These are phyloP conservation scores for Casuarina cunninghamiana DNA, from an alignment of 306 rosid species.

Conservation along the genomic window DNA sequence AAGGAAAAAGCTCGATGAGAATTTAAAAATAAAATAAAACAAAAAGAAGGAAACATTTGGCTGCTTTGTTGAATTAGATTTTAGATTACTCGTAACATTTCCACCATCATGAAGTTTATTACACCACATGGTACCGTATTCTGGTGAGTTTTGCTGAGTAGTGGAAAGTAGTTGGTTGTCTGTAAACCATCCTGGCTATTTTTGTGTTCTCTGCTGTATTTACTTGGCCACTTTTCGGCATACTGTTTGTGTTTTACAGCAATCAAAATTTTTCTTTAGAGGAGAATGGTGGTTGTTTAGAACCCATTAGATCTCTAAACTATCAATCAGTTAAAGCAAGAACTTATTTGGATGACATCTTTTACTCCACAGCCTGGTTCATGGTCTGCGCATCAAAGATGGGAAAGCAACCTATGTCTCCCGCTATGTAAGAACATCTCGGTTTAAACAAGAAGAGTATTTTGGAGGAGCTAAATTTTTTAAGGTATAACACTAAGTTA, in stretches of 20 bases:
- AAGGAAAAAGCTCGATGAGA: not conserved
- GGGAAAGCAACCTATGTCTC: constrained; percentile 91
- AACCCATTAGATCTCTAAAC: constrained; percentile 6
- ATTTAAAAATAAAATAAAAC: not conserved
- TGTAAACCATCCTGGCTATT: not conserved
- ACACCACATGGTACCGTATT: too few relatives aligned
- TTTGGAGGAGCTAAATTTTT: constrained; percentile 85
- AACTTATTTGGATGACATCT: constrained; percentile 17
- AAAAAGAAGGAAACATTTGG: not conserved
- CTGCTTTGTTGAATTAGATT: not conserved
- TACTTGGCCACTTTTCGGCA: constrained; percentile 5
- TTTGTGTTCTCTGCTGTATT: not conserved
- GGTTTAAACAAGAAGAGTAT: constrained; percentile 85
- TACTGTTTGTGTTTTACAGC: constrained; percentile 5
- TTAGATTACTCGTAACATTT: not conserved
- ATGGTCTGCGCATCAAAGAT: constrained; percentile 92
- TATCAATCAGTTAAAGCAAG: constrained; percentile 11
- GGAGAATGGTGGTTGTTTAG: not conserved
- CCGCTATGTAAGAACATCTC: constrained; percentile 79
- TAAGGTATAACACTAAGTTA: constrained; percentile 49
- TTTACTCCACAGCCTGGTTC: constrained; percentile 75
- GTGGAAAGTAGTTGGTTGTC: not conserved
- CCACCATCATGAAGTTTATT: too few relatives aligned
- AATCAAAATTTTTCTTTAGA: not conserved
- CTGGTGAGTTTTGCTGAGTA: not conserved